Evolutionary conservation across 73 alveolate genomes (phyloP).

Genomic region (Stentor coeruleus): DNA sequence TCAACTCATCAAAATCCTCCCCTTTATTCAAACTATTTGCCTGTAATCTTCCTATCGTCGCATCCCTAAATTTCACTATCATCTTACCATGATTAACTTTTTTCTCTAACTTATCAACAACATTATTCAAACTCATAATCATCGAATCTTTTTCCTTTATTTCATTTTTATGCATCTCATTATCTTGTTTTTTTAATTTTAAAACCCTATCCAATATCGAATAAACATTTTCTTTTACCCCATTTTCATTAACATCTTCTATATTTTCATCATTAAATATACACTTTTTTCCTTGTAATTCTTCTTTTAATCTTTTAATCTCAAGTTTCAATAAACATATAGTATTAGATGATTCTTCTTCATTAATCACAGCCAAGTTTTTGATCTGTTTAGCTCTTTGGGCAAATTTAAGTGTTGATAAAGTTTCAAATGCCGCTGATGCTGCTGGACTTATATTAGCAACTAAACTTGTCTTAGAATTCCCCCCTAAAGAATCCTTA

Average conservation of each 20-base stretch:
- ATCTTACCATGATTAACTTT: slow-evolving; percentile 28
- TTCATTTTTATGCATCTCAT: not conserved
- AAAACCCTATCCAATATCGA: not conserved
- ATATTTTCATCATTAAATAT: not conserved
- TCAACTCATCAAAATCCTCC: not conserved
- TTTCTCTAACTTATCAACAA: slow-evolving; percentile 25
- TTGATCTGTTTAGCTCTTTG: slow-evolving; percentile 67
- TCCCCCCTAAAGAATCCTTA: slow-evolving; percentile 80
- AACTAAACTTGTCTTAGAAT: slow-evolving; percentile 62
- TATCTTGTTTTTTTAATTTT: not conserved
- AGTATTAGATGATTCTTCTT: slow-evolving; percentile 41
- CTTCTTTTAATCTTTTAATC: slow-evolving; percentile 54
- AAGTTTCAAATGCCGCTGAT: slow-evolving; percentile 50
- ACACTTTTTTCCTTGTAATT: not conserved
- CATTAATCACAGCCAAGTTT: slow-evolving; percentile 60
- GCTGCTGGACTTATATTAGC: slow-evolving; percentile 61
- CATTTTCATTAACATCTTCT: not conserved
- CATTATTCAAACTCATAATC: not conserved
- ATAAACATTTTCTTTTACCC: not conserved
- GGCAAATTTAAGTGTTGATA: slow-evolving; percentile 65
- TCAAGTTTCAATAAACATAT: slow-evolving; percentile 59
- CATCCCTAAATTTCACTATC: slow-evolving; percentile 29
- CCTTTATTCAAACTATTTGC: not conserved
- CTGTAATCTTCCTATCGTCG: slow-evolving; percentile 14
- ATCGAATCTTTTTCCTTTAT: not conserved